These are phyloP conservation scores for Morella rubra DNA, from an alignment of 306 rosid species.

Conservation along the genomic window DNA sequence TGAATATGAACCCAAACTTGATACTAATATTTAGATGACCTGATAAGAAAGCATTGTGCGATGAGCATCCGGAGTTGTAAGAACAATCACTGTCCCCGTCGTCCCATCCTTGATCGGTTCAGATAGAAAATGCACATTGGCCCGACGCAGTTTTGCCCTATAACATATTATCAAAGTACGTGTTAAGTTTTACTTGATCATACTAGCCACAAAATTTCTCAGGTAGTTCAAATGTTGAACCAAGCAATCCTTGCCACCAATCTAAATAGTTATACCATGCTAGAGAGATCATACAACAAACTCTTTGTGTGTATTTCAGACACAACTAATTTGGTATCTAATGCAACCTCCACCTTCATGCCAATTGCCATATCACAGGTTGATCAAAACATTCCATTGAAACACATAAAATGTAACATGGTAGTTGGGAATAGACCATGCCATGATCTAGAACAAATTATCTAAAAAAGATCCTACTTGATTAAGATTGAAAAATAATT, in stretches of 20 bases:
- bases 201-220: conserved; percentile 1
- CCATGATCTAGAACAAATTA: not conserved
- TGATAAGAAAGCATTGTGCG: conserved; percentile 97
- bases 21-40: conserved; percentile 40
- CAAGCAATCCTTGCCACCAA: not conserved
- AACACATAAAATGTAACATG: not conserved
- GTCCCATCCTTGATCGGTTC: conserved; percentile 78
- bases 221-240: not conserved
- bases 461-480: not conserved
- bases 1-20: conserved; percentile 7
- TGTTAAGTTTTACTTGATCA: conserved; percentile 5
- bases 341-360: not conserved
- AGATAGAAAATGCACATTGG: conserved; percentile 87
- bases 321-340: not conserved
- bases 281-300: not conserved
- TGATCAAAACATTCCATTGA: not conserved
- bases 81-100: conserved; percentile 95
- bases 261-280: not conserved
- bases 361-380: not conserved
- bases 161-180: conserved; percentile 13
- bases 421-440: not conserved
- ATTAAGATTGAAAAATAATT: not conserved
- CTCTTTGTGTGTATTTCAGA: not conserved
- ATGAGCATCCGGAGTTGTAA: conserved; percentile 95
- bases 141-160: conserved; percentile 76